Base-by-base conservation (phyloP, 345 rosid genomes). In the Jatropha curcas region DNA sequence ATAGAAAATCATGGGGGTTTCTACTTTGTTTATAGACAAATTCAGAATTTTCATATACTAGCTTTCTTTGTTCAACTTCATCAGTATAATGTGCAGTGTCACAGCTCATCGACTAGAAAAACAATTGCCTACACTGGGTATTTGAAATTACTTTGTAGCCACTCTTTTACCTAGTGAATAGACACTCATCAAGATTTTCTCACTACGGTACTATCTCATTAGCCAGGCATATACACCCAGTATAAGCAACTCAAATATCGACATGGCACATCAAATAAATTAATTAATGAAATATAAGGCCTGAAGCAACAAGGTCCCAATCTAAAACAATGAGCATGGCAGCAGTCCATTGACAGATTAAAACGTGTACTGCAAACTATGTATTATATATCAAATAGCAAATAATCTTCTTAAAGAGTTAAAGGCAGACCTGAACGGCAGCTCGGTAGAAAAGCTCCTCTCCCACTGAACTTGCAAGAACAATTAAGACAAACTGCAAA, bases 371-470 rank as follows among this genome's bases (percentile, higher is more conserved):
- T 45, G 13, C 17, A 16, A n/a, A 35, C 24, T 25, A 53, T 0
- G 0, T 4, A 17, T 28, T 41, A 63, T 11, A 46, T 20, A 46
- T 8, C 22, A 56, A 28, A n/a, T 20, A n/a, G n/a, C n/a, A n/a
- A n/a, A n/a, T n/a, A 43, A 9, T 20, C 56, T 30, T 30, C 53
- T 58, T 22, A 39, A 33, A 12, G 37, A 67, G 27, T n/a, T 46
- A 58, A 51, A 41, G 68, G 70, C 66, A 72, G 11, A 89, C 99
- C 99, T 95, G 99, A 61, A 95, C 89, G 52, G 99, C 98, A 64
- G 90, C 97, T 34, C 99, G 87, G 83, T 95, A 95, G 83, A 95
- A 95, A 75, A 95, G 98, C 87, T 95, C 99, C 85, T 95, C 99
- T 65, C 99, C 99, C 27, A 95, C 87, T 1, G 99, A 92, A 81